Evolutionary conservation across 1,284 basidiomycete genomes (phyloP), one percentile per base, ranked within the genome.

Genomic region (Sanguinoderma infundibulare): DNA sequence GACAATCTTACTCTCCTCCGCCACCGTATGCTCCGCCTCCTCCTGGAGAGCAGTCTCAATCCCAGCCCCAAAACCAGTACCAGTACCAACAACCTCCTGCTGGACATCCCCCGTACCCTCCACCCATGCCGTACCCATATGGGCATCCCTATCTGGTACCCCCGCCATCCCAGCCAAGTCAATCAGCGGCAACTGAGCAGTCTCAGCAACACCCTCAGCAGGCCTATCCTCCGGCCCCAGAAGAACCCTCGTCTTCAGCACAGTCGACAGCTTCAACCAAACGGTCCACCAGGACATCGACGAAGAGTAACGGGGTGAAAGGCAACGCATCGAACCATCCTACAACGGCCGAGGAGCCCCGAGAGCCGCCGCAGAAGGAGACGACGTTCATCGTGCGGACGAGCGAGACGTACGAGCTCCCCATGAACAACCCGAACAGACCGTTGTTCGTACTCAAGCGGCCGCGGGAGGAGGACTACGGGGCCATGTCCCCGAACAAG

Each of bases 331-430:
- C 42, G 28, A 22, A 51, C 49, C 34, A 51, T 2, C 17, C 9
- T 10, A 6, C 20, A 7, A 22, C 17, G n/a, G 20, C 7, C 20
- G 30, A 51, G 20, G 32, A 50, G 32, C 30, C 7, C 20, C 17
- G 35, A 14, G 32, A 50, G 32, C 30, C 49, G 9, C 32, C 32
- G 32, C 49, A 60, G 36, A 54, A 57, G n/a, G 63, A 55, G 30
- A 39, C 51, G 5, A 67, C 65, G 20, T 67, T 68, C 60, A 67
- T 68, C 38, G 63, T 65, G 36, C 60, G 64, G 28, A 70, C 68
- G 52, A 65, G 60, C 42, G 67, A 67, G 59, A 62, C 56, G 46
- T 65, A 63, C 57, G 57, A 62, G 36, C 55, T 47, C 34, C 54
- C 36, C 12, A 24, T 34, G 5, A n/a, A 22, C 42, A 40, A 44